Evolutionary conservation across 371 early-diverging fungal genomes (phyloP).

Genomic region (Capillidium rhysosporum): DNA sequence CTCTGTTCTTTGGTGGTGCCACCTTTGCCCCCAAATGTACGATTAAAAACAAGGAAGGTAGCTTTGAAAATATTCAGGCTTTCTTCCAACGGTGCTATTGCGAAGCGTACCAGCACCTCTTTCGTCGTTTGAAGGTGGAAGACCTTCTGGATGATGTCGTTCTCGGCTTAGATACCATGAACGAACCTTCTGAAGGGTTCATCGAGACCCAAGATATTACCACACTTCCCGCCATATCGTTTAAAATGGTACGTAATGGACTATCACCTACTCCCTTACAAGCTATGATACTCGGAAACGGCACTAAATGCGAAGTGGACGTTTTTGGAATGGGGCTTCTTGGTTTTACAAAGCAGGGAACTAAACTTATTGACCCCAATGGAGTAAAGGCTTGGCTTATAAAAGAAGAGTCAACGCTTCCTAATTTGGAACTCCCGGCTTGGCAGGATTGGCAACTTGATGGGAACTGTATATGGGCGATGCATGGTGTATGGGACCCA

Average conservation of each 20-base stretch:
- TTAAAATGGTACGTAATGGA: slow-evolving; percentile 30
- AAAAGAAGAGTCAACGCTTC: slow-evolving; percentile 15
- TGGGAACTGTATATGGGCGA: slow-evolving; percentile 45
- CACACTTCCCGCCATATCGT: slow-evolving; percentile 17
- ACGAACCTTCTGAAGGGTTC: slow-evolving; percentile 53
- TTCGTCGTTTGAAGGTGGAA: slow-evolving; percentile 19
- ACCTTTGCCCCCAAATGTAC: slow-evolving; percentile 42
- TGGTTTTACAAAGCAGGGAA: slow-evolving; percentile 25
- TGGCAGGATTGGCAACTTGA: slow-evolving; percentile 5
- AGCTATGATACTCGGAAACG: slow-evolving; percentile 37
- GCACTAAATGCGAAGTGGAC: slow-evolving; percentile 27
- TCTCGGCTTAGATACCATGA: slow-evolving; percentile 51
- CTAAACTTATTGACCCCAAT: slow-evolving; percentile 22
- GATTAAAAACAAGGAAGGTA: slow-evolving; percentile 18
- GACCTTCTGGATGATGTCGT: slow-evolving; percentile 31
- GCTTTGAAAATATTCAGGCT: slow-evolving; percentile 31
- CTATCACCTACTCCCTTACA: slow-evolving; percentile 37
- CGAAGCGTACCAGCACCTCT: slow-evolving; percentile 21
- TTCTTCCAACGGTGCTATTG: slow-evolving; percentile 50
- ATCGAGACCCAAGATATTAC: slow-evolving; percentile 24
- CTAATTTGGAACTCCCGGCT: slow-evolving; percentile 13
- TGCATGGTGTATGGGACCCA: slow-evolving; percentile 42
- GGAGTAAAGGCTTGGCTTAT: slow-evolving; percentile 29
- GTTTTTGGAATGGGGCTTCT: slow-evolving; percentile 31
- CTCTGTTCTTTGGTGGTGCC: slow-evolving; percentile 60